phyloP scores from a whole-genome alignment of 805 yeast species.

The Kazachstania taianensis region DNA sequence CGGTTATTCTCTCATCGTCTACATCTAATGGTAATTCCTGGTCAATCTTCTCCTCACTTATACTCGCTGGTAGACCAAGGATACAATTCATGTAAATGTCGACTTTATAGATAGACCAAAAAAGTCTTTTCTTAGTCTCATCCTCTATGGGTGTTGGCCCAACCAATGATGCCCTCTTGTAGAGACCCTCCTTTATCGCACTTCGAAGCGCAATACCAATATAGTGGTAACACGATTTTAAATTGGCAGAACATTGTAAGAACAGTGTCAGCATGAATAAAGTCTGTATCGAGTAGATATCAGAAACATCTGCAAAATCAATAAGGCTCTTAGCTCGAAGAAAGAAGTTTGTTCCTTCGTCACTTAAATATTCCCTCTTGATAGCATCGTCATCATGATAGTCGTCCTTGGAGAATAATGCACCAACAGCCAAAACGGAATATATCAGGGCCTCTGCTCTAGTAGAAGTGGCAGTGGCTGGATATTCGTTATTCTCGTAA shows the following conservation, averaged over 20 bases:
- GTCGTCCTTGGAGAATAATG: slow-evolving; percentile 53
- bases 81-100: slow-evolving; percentile 83
- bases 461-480: slow-evolving; percentile 52
- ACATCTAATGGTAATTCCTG: slow-evolving; percentile 78
- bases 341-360: slow-evolving; percentile 73
- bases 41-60: slow-evolving; percentile 71
- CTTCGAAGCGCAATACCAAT: slow-evolving; percentile 81
- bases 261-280: slow-evolving; percentile 78
- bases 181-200: slow-evolving; percentile 74
- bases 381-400: slow-evolving; percentile 28
- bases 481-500: slow-evolving; percentile 60
- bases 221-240: slow-evolving; percentile 80
- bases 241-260: slow-evolving; percentile 77
- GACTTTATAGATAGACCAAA: slow-evolving; percentile 86
- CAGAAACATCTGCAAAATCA: slow-evolving; percentile 52
- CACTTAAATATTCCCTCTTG: slow-evolving; percentile 35
- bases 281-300: slow-evolving; percentile 72
- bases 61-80: slow-evolving; percentile 73
- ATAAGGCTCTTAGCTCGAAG: slow-evolving; percentile 69
- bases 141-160: slow-evolving; percentile 66
- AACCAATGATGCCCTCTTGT: slow-evolving; percentile 52
- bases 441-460: slow-evolving; percentile 71
- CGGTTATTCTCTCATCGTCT: slow-evolving; percentile 77
- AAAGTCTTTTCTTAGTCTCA: slow-evolving; percentile 74
- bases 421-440: slow-evolving; percentile 84